Evolutionary conservation across 2,329 filamentous ascomycete species (phyloP), one percentile per base, ranked within the genome.

Genomic region (Fusarium sp.): DNA sequence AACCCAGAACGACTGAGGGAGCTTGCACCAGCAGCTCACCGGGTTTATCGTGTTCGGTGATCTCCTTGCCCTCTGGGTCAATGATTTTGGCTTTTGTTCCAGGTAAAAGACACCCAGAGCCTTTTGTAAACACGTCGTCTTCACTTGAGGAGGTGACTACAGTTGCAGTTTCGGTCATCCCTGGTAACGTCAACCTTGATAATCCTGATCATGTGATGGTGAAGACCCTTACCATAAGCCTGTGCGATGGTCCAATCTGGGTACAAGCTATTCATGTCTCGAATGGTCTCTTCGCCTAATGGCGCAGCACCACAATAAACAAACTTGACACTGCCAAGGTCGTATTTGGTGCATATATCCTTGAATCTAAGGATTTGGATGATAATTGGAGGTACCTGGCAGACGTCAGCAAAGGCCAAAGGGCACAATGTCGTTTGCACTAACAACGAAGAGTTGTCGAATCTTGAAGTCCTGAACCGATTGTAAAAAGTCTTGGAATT

Each of bases 11-110:
- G 4, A 97, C 87, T 1, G 90, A 89, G 0, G 93, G 94, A 0
- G 88, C 88, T 76, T 93, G 91, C n/a, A 97, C 86, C 15, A 92
- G 84, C 3, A 97, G 84, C 78, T 97, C 94, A 31, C 94, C 94
- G 0, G 91, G 91, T 46, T 89, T 87, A 62, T 95, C 81, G 68
- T 92, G 88, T 7, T 82, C 84, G 0, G 86, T 90, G 33, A 94
- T 84, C 71, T 93, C 91, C 1, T 84, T 82, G 6, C 91, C 91
- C 50, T 93, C 89, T 1, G 82, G 73, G 2, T 87, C 86, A 34
- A 95, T 80, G 13, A 94, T 81, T 63, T 89, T 90, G 46, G 83
- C 89, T 53, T 86, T 86, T 42, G 85, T 79, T 1, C 87, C 87
- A 0, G 92, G 89, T 0, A 94, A 44, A 0, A 95, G 78, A 5